Conservation (phyloP, 1,284 basidiomycete genomes). For the Heliocybe sulcata region DNA sequence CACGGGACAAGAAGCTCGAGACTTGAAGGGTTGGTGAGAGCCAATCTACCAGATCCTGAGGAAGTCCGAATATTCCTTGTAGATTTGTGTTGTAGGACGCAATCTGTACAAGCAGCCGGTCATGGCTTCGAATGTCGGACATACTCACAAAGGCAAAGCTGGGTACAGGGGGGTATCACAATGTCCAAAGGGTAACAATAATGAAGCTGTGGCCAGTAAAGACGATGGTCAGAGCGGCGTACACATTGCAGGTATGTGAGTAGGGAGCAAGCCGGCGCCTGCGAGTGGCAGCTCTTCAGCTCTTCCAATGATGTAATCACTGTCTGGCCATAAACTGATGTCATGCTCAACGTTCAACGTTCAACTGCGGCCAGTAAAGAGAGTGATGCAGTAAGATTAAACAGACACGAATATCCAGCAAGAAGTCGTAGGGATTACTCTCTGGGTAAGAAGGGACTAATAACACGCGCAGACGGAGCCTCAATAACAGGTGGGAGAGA, state of each 20-base stretch:
- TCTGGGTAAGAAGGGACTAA: slow-evolving; percentile 69
- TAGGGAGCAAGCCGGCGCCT: too few relatives aligned
- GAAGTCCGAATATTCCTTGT: slow-evolving; percentile 61
- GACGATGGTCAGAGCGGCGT: too few relatives aligned
- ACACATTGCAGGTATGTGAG: too few relatives aligned
- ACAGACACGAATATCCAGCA: background rate
- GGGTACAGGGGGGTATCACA: background rate
- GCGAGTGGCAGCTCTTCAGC: too few relatives aligned
- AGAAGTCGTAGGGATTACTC: slow-evolving; percentile 35
- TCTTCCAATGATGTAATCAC: too few relatives aligned
- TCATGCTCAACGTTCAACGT: too few relatives aligned
- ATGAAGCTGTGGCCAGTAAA: too few relatives aligned
- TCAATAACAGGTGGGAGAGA: slow-evolving; percentile 56
- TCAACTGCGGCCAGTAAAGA: too few relatives aligned
- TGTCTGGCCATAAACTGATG: too few relatives aligned
- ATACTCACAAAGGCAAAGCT: background rate
- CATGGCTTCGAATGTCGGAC: slow-evolving; percentile 13
- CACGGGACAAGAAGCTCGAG: slow-evolving; percentile 58
- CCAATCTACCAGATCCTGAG: slow-evolving; percentile 82
- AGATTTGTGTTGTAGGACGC: slow-evolving; percentile 85
- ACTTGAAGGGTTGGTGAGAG: slow-evolving; percentile 71
- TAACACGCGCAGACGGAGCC: slow-evolving; percentile 63
- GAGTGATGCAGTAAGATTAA: background rate
- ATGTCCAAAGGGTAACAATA: background rate
- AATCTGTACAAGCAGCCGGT: slow-evolving; percentile 64